phyloP scores from a whole-genome alignment of 495 filamentous ascomycete genomes.

The Tuber indicum region DNA sequence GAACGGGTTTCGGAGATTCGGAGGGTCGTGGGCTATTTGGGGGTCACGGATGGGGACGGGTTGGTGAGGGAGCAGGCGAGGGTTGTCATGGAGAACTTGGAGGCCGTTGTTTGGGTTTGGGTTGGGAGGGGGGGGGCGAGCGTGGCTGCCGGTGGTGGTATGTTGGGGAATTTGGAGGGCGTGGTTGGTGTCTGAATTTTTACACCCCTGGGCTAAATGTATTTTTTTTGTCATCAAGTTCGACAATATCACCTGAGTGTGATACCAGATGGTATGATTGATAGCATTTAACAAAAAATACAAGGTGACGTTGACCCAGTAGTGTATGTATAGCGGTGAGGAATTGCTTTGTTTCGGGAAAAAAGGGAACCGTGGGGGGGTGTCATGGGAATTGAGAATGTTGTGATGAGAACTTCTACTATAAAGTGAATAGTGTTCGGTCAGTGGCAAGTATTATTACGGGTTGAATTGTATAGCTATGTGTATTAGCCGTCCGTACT shows the following conservation, averaged over 20 bases:
- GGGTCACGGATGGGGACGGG: conserved; percentile 62
- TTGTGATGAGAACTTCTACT: not conserved
- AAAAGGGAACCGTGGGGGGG: no score
- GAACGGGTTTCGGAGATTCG: conserved; percentile 57
- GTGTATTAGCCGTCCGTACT: not conserved
- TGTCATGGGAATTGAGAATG: not conserved
- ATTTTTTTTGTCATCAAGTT: no score
- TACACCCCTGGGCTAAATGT: no score
- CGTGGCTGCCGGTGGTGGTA: not conserved
- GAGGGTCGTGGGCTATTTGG: conserved; percentile 59
- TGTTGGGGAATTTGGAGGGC: not conserved
- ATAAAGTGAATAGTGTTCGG: not conserved
- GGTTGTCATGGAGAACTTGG: conserved; percentile 63
- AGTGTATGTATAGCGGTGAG: no score
- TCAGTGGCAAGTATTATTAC: not conserved
- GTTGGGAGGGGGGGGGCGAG: conserved; percentile 32
- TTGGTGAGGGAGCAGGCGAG: conserved; percentile 66
- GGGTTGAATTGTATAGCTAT: not conserved
- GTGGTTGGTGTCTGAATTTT: not conserved
- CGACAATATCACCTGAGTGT: no score
- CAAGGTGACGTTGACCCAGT: no score
- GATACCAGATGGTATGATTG: no score
- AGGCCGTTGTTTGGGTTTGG: conserved; percentile 54
- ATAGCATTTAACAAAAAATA: no score
- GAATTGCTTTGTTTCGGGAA: no score